Base-by-base conservation (phyloP, 2,329 filamentous ascomycete genomes). In the Beauveria asiatica region DNA sequence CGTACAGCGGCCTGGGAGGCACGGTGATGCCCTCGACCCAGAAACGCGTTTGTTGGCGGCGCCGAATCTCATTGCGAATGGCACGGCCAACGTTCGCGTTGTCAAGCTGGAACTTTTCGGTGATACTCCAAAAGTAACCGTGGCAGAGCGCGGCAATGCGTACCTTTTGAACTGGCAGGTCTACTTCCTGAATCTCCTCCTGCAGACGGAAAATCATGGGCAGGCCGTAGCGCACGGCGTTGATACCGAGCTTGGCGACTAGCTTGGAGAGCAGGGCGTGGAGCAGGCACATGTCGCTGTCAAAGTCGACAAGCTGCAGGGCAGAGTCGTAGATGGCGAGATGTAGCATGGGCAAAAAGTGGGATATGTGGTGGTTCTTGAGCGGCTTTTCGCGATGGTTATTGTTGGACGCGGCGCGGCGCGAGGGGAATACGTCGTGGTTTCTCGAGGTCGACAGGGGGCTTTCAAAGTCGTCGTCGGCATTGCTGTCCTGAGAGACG, bases 181-280 rank as follows among this genome's bases (percentile, higher is more conserved):
- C 84, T 3, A 86, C 78, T 8, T 83, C 81, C 59, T 84, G 80
- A 37, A 94, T 88, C 64, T 94, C 90, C 67, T 96, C 90, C 71
- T 97, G 92, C 1, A 97, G 80, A 50, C 88, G 84, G 71, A 95
- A 85, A 11, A 96, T 82, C 92, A 97, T 96, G 2, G 92, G 91
- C 42, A 97, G 74, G 0, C 92, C 91, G 67, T 83, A 88, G 61
- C 87, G 83, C 5, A 83, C 83, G 17, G 90, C 88, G 70, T 97
- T 96, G 55, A 96, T 84, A 4, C 93, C 92, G 1, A 97, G 80
- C 60, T 85, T 86, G 61, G 84, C 80, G 9, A 91, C 82, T n/a
- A 96, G 78, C 59, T 83, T 89, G 11, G 84, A 78, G 42, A 96
- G 80, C 11, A 97, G 79, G 3, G 91, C 78, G 68, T 96, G 91